Evolutionary conservation across 768 basidiomycete genomes (phyloP), one percentile per base, ranked within the genome.

Genomic region (Russula emetica): DNA sequence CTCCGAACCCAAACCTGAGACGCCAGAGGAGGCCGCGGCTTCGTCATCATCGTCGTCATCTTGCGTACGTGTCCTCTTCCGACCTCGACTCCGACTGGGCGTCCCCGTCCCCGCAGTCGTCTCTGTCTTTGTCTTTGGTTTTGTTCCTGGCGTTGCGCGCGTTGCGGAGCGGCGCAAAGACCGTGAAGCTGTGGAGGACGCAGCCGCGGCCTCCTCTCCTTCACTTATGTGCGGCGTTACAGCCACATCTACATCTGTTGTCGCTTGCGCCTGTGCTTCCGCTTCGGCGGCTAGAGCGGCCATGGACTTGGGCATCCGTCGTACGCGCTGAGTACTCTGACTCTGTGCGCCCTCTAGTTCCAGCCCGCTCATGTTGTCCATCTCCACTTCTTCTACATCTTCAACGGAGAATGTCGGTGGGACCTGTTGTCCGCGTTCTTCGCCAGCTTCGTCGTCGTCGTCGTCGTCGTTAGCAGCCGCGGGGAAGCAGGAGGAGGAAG

Each of bases 391-490:
- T 45, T 44, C 26, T 16, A 22, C 13, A 30, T 22, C 56, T 20
- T 47, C 44, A 14, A 10, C 32, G 2, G 30, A 13, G 38, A 42
- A 26, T 24, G 28, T 14, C 28, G 28, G 28, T 2, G 45, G 10
- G 28, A 5, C 55, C 28, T 47, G 16, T 14, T 47, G 16, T 16
- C 28, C 28, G 26, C 28, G 54, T 1, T 42, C n/a, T 26, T 45
- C 18, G 18, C 13, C 47, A 28, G 5, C 22, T 5, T 45, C 71
- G 30, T 74, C 75, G 60, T 59, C 71, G 32, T 74, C 75, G 59
- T 59, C 71, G 26, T 66, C n/a, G 34, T 28, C 14, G 42, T 36
- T 6, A 26, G 22, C 11, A 24, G 24, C n/a, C 5, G 47, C 13
- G 20, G 22, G 13, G 22, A 24, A 24, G 32, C 8, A 11, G 30